Percentiles rank a stretch among this genome's conserved stretches.
Conservation (phyloP, 1,284 basidiomycete species). For the Rhodotorula sp. region DNA sequence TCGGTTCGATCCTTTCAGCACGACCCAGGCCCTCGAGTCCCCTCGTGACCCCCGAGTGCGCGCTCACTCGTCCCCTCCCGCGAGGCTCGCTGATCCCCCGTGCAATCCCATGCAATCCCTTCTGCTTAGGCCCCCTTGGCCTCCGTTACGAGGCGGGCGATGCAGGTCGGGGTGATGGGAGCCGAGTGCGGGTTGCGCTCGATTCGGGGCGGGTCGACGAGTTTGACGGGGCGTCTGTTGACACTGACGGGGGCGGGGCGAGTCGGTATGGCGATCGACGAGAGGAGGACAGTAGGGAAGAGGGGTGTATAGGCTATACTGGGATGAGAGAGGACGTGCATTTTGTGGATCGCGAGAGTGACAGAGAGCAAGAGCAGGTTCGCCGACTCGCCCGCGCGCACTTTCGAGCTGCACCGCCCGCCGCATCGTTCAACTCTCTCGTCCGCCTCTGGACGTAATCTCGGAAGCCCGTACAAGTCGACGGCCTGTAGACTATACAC, state of each 20-base stretch:
- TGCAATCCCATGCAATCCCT: too few relatives aligned
- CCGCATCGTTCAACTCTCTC: not conserved
- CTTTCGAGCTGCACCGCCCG: not conserved
- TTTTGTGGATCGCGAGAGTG: constrained; percentile 2
- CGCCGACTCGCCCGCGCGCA: not conserved
- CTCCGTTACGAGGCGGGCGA: not conserved
- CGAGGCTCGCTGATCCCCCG: too few relatives aligned
- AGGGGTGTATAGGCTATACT: not conserved
- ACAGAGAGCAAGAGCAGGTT: not conserved
- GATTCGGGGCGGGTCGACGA: not conserved
- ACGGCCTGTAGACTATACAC: too few relatives aligned
- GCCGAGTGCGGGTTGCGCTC: not conserved
- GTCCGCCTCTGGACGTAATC: too few relatives aligned
- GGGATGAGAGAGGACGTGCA: not conserved
- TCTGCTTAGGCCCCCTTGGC: not conserved
- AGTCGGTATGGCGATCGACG: not conserved
- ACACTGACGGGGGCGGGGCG: not conserved
- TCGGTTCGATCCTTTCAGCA: too few relatives aligned
- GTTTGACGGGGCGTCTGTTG: not conserved
- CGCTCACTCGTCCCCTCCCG: too few relatives aligned
- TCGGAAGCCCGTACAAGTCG: too few relatives aligned
- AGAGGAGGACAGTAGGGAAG: not conserved
- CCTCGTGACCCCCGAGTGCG: too few relatives aligned
- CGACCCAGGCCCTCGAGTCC: too few relatives aligned
- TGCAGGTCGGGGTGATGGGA: not conserved